Evolutionary conservation across 2,329 filamentous ascomycete genomes (phyloP), one percentile per base, ranked within the genome.

Genomic region (Talaromyces funiculosus): DNA sequence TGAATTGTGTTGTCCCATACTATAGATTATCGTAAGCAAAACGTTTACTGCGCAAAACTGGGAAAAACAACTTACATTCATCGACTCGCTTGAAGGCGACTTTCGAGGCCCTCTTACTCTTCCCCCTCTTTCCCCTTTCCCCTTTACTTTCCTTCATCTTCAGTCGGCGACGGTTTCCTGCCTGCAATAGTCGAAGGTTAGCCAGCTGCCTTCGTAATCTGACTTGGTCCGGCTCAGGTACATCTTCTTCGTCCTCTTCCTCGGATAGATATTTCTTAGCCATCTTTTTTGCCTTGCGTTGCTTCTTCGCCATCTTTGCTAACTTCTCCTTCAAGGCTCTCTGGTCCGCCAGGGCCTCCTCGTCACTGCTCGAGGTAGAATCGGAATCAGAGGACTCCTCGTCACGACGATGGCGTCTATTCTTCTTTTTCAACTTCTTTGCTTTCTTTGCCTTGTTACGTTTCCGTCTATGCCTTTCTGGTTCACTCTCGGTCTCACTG

Each of bases 21-120:
- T 74, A 63, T 63, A 24, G 53, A 49, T 53, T 40, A 47, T 38
- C 29, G 54, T 59, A 31, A 55, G 49, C 31, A 26, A 54, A 24
- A 7, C 16, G 5, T 56, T 8, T 8, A 20, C 24, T 24, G n/a
- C 38, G 1, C 9, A 14, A 20, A 29, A 16, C 12, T 49, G 3
- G 12, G 4, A 35, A 18, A 9, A n/a, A 14, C 3, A 57, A 59
- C 72, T 66, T 63, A 78, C 78, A 73, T 68, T 88, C 81, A 72
- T 89, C 86, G 1, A 89, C 84, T 38, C 86, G 80, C 72, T 88
- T 88, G 72, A 82, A 90, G n/a, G 84, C 85, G n/a, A 84, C 75
- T 62, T 84, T 85, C 18, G 81, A 82, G 6, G 74, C 82, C 29
- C 76, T 76, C 57, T 77, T 78, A 64, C 77, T 78, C 66, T 76